Conservation (phyloP, 1,284 basidiomycete genomes). For the Hemileia vastatrix region DNA sequence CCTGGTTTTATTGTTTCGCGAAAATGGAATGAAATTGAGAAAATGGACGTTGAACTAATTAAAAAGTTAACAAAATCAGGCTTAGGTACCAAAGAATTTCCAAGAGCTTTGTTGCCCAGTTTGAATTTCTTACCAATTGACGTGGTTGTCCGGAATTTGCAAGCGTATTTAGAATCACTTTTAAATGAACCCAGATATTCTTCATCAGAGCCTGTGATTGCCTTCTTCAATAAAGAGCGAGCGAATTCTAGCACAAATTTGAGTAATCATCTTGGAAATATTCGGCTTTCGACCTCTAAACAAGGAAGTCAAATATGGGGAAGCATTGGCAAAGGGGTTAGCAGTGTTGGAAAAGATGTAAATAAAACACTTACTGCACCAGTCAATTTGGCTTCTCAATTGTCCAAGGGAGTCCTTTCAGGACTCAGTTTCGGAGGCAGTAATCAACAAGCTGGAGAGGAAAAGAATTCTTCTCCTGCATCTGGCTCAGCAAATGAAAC, state of each 20-base stretch:
- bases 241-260: conserved; percentile 3
- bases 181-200: conserved; percentile 19
- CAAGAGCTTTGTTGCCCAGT: conserved; percentile 19
- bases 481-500: no score
- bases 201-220: conserved; percentile 14
- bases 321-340: conserved; percentile 17
- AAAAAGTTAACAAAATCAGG: conserved; percentile 11
- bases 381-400: conserved; percentile 12
- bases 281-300: conserved; percentile 2
- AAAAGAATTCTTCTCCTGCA: no score
- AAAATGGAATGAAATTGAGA: conserved; percentile 17
- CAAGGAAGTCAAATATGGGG: no score
- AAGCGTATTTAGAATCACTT: conserved; percentile 12
- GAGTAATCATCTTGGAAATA: conserved; percentile 1
- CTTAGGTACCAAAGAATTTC: conserved; percentile 16
- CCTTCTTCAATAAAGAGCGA: conserved; percentile 19
- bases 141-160: conserved; percentile 8
- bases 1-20: conserved; percentile 20
- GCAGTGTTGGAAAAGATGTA: conserved; percentile 18
- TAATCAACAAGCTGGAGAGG: neutral
- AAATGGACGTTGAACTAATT: conserved; percentile 16
- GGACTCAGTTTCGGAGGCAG: conserved; percentile 8
- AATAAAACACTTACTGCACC: conserved; percentile 15
- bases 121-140: conserved; percentile 17
- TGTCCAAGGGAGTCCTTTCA: conserved; percentile 18